Evolutionary conservation across 2,329 filamentous ascomycete genomes (phyloP).

Genomic region (Akanthomyces dipterigenus): DNA sequence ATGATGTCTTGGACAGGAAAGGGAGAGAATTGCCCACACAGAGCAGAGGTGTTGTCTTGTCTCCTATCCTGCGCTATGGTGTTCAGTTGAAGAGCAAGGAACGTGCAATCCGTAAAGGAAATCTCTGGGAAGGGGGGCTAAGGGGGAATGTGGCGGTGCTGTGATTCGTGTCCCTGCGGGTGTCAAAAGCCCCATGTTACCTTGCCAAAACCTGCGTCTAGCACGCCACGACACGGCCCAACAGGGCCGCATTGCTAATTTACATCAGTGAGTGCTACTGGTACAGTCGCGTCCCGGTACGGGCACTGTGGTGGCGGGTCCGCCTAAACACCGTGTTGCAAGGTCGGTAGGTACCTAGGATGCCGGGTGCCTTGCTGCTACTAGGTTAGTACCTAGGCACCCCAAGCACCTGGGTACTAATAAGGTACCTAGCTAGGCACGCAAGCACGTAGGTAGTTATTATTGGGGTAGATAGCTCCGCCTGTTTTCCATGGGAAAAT

Average conservation of each 20-base stretch:
- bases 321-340: too few species aligned
- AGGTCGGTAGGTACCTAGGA: too few species aligned
- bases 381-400: too few species aligned
- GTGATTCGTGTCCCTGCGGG: not conserved
- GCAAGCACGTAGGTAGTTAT: too few species aligned
- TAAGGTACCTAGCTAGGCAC: too few species aligned
- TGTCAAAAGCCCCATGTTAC: not conserved
- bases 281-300: not conserved
- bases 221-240: not conserved
- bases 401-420: too few species aligned
- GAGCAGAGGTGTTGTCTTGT: constrained; percentile 8
- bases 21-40: constrained; percentile 9
- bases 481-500: constrained; percentile 1
- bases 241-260: not conserved
- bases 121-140: constrained; percentile 11
- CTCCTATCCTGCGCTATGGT: constrained; percentile 6
- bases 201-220: not conserved
- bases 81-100: not conserved
- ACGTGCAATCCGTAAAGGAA: not conserved
- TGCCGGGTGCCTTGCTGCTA: too few species aligned
- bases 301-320: not conserved
- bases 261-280: not conserved
- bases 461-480: too few species aligned
- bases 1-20: not conserved
- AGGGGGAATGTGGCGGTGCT: constrained; percentile 15